A percentile compares a stretch with the other conserved stretches of the same genome.
These are phyloP conservation scores for Talaromyces sp. DNA, from an alignment of 2,329 filamentous ascomycete genomes.

Conservation along the genomic window DNA sequence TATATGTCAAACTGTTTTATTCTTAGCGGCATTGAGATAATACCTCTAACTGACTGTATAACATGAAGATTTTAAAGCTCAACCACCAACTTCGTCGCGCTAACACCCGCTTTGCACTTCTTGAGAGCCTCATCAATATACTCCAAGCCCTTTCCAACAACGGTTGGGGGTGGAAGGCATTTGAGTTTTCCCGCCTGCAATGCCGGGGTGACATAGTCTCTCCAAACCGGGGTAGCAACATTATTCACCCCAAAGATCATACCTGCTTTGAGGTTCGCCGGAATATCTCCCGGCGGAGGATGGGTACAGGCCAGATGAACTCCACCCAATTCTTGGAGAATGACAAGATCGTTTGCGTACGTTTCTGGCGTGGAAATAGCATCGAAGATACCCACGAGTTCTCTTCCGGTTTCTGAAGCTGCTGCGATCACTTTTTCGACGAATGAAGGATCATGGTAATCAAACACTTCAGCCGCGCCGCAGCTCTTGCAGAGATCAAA, in stretches of 20 bases:
- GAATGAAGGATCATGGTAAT: constrained; percentile 34
- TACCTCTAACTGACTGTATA: not conserved
- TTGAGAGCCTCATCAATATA: constrained; percentile 36
- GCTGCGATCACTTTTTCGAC: constrained; percentile 21
- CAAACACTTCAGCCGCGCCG: constrained; percentile 42
- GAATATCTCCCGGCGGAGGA: constrained; percentile 16
- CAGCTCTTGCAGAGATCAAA: constrained; percentile 33
- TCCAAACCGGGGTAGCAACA: constrained; percentile 27
- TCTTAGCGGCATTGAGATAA: not conserved
- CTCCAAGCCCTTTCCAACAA: constrained; percentile 39
- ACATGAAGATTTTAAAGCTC: constrained; percentile 14
- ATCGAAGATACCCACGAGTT: constrained; percentile 20
- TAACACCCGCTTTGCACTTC: constrained; percentile 37
- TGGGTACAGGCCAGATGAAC: constrained; percentile 6
- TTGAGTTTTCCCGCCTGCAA: constrained; percentile 28
- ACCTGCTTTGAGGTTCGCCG: constrained; percentile 8
- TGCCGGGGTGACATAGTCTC: constrained; percentile 28
- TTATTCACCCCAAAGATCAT: constrained; percentile 17
- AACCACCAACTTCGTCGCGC: constrained; percentile 39
- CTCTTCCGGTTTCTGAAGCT: constrained; percentile 10
- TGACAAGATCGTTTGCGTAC: constrained; percentile 3
- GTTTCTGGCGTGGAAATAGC: constrained; percentile 13
- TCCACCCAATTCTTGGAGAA: constrained; percentile 5
- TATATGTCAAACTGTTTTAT: not conserved
- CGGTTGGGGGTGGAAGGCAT: constrained; percentile 33